Evolutionary conservation across 768 basidiomycete genomes (phyloP), one percentile per base, ranked within the genome.

Genomic region (Heimioporus sp.): DNA sequence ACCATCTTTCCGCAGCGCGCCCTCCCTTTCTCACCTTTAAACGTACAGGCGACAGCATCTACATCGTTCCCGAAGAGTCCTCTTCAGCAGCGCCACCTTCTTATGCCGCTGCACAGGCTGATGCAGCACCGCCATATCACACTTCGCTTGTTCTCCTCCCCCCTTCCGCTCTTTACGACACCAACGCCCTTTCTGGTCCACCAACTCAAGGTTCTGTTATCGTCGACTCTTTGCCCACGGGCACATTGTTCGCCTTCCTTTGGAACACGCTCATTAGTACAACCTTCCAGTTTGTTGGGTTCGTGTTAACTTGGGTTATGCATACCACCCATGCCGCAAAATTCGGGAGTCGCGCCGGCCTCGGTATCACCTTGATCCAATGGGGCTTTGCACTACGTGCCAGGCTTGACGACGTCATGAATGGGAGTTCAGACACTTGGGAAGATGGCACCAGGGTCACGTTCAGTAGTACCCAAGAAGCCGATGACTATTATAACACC

Each of bases 101-200:
- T 9, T 98, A 99, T 68, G 86, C 91, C 13, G 78, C 84, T 30
- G 97, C 97, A 10, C 86, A 95, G 65, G 85, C 90, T 15, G 97
- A 99, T 69, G 85, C 92, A n/a, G 94, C 93, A 8, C 97, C 97
- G 5, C 90, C 94, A 1, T 99, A 99, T 71, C 98, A 93, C 85
- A 96, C 98, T 59, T 97, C 92, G 2, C 95, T 92, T 3, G 83
- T 98, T n/a, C 91, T 98, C 66, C 86, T 95, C 8, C 93, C 95
- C 10, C 58, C 68, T 4, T 55, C 58, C 10, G 39, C 49, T 11
- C 34, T 56, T 16, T 65, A 59, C 15, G 57, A 66, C 17, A 21
- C 62, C 34, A 85, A 81, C 56, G 69, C 82, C 15, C 74, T 85
- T 15, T 67, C 81, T 28, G 58, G 64, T 32, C 30, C 61, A 21